These are phyloP conservation scores for Barbatosphaeria neglecta DNA, from an alignment of 495 filamentous ascomycete species.

Conservation along the genomic window DNA sequence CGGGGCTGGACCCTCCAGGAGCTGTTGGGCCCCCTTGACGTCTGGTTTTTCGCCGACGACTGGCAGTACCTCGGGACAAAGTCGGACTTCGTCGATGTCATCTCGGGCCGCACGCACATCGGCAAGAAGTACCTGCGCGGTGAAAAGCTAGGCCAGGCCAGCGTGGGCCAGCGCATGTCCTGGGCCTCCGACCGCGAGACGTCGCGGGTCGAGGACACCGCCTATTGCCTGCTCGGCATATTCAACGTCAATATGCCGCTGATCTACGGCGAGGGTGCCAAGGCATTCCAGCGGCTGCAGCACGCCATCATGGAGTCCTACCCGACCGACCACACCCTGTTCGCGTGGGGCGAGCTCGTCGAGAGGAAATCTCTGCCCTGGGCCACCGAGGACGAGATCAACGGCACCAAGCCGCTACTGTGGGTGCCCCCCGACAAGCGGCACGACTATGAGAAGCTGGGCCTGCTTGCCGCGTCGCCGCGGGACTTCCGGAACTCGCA, in stretches of 20 bases:
- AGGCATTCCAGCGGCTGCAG: constrained; percentile 15
- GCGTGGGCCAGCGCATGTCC: constrained; percentile 16
- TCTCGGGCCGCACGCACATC: constrained; percentile 9
- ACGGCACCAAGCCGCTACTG: too few relatives aligned
- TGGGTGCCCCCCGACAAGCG: too few relatives aligned
- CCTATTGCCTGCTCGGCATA: constrained; percentile 17
- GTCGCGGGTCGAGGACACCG: constrained; percentile 13
- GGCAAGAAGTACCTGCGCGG: constrained; percentile 6
- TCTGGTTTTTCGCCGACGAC: constrained; percentile 6
- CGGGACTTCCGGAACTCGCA: too few relatives aligned
- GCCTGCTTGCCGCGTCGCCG: too few relatives aligned
- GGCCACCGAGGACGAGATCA: too few relatives aligned
- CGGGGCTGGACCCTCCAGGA: constrained; percentile 31
- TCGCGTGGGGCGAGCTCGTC: constrained; percentile 10
- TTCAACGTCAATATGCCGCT: constrained; percentile 15
- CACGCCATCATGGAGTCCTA: constrained; percentile 12
- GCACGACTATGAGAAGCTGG: neutral
- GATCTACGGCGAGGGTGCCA: constrained; percentile 1
- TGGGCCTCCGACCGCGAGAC: constrained; percentile 15
- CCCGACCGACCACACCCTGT: constrained; percentile 16
- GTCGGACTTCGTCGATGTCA: constrained; percentile 3
- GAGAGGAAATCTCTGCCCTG: too few relatives aligned
- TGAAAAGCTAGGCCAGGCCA: constrained; percentile 2
- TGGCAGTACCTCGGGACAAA: constrained; percentile 7
- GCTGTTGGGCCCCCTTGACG: constrained; percentile 9